These are phyloP conservation scores for Globisporangium radiosum DNA, from an alignment of 352 stramenopile genomes.

Conservation along the genomic window DNA sequence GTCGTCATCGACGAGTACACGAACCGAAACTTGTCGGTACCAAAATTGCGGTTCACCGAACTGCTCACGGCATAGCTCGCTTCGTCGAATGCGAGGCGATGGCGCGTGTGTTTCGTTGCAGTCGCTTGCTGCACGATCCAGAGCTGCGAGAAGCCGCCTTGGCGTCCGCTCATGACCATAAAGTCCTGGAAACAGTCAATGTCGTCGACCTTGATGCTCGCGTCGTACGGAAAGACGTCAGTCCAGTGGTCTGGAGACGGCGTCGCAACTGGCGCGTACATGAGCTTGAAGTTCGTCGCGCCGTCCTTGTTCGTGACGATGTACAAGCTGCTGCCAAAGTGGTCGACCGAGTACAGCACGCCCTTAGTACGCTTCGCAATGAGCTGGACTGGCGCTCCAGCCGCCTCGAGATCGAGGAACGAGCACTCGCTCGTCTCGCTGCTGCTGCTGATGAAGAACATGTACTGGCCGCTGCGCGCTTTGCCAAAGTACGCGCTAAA, in stretches of 20 bases:
- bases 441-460: conserved; percentile 86
- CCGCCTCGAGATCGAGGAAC: conserved; percentile 62
- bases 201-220: conserved; percentile 76
- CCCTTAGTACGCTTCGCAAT: conserved; percentile 65
- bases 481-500: conserved; percentile 92
- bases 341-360: conserved; percentile 81
- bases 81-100: conserved; percentile 85
- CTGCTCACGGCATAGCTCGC: conserved; percentile 82
- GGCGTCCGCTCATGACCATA: conserved; percentile 81
- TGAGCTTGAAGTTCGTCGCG: conserved; percentile 93
- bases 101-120: conserved; percentile 35
- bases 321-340: conserved; percentile 87
- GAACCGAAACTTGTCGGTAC: conserved; percentile 86
- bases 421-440: conserved; percentile 90
- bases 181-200: conserved; percentile 86
- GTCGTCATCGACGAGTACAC: conserved; percentile 93
- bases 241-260: conserved; percentile 69
- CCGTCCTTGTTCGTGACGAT: conserved; percentile 93
- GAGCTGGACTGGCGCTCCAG: conserved; percentile 36
- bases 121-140: conserved; percentile 73
- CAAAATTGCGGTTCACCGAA: conserved; percentile 83
- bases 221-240: conserved; percentile 83
- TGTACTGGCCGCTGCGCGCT: conserved; percentile 88
- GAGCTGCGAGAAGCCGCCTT: conserved; percentile 80
- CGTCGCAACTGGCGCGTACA: conserved; percentile 49